Evolutionary conservation across 805 yeast genomes (phyloP).

Genomic region (Brettanomyces naardenensis): DNA sequence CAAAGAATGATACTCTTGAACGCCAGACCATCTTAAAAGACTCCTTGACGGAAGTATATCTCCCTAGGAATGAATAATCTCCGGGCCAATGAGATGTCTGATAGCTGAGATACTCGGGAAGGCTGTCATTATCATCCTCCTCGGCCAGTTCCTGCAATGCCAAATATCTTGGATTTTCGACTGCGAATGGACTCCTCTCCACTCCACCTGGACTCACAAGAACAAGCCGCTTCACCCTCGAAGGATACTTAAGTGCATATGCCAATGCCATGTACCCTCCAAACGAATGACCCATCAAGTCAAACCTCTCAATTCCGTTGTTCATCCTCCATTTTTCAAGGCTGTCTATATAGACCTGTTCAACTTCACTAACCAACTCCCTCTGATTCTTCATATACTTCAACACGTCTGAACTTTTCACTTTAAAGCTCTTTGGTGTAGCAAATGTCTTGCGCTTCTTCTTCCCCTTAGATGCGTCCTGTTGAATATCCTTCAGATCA

Average conservation of each 20-base stretch:
- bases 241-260: constrained; percentile 53
- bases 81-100: constrained; percentile 36
- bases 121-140: constrained; percentile 4
- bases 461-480: constrained; percentile 7
- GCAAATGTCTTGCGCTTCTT: constrained; percentile 6
- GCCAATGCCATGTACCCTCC: constrained; percentile 70
- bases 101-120: constrained; percentile 9
- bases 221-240: constrained; percentile 43
- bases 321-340: constrained; percentile 58
- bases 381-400: constrained; percentile 26
- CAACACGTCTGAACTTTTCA: constrained; percentile 6
- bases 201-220: constrained; percentile 75
- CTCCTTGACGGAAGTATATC: constrained; percentile 34
- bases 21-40: constrained; percentile 31
- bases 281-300: constrained; percentile 67
- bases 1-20: constrained; percentile 37
- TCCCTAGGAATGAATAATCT: constrained; percentile 36
- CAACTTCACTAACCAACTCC: constrained; percentile 37
- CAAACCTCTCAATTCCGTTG: constrained; percentile 43
- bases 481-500: constrained; percentile 9
- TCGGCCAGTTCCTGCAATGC: constrained; percentile 4
- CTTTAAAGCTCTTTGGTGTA: constrained; percentile 1
- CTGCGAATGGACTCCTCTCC: constrained; percentile 58
- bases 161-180: constrained; percentile 32
- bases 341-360: constrained; percentile 47